Percentiles rank a stretch among this genome's conserved stretches.
phyloP scores from a whole-genome alignment of 352 stramenopile species.

The Phytopythium aichiense region DNA sequence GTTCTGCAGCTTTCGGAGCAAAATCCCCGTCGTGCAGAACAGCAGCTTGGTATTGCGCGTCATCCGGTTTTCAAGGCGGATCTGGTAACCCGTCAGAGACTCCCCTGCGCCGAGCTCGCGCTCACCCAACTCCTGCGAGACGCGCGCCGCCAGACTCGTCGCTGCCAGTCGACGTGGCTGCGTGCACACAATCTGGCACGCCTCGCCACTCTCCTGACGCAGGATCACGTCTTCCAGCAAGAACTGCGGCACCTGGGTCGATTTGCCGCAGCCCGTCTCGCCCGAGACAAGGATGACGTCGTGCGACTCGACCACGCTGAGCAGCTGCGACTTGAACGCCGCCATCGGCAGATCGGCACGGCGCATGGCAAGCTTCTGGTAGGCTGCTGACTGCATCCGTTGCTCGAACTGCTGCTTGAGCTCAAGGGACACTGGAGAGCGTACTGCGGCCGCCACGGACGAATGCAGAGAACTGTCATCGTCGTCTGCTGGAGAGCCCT shows the following conservation, averaged over 20 bases:
- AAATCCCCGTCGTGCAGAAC: slow-evolving; percentile 93
- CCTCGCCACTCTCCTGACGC: slow-evolving; percentile 42
- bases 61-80: slow-evolving; percentile 90
- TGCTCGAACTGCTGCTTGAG: slow-evolving; percentile 34
- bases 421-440: slow-evolving; percentile 23
- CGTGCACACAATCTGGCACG: slow-evolving; percentile 94
- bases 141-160: slow-evolving; percentile 92
- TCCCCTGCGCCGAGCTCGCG: slow-evolving; percentile 41
- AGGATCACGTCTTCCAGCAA: slow-evolving; percentile 90
- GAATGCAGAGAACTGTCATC: neutral
- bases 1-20: slow-evolving; percentile 90
- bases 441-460: no score
- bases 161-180: slow-evolving; percentile 96
- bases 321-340: slow-evolving; percentile 71
- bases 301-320: slow-evolving; percentile 67
- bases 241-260: slow-evolving; percentile 96
- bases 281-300: slow-evolving; percentile 94
- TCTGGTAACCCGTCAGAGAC: slow-evolving; percentile 89
- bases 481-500: no score
- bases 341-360: slow-evolving; percentile 77
- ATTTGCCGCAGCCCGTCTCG: slow-evolving; percentile 95
- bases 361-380: slow-evolving; percentile 35
- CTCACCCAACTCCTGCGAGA: slow-evolving; percentile 93
- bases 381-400: slow-evolving; percentile 29
- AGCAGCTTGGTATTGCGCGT: slow-evolving; percentile 83